phyloP scores from a whole-genome alignment of 176 grass and related monocot species.

The Tillandsia fasciculata region DNA sequence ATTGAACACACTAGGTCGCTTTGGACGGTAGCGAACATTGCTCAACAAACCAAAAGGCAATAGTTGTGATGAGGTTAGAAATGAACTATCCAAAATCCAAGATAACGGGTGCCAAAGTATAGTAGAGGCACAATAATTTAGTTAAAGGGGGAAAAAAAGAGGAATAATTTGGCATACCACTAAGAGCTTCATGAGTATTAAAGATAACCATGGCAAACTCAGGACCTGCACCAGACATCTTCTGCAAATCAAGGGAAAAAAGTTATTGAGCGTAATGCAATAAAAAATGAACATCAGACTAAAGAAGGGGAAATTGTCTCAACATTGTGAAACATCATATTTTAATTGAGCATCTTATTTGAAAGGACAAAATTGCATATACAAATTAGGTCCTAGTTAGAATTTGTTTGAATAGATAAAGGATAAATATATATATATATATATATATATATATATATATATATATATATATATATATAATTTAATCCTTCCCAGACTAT shows the following conservation, averaged over 20 bases:
- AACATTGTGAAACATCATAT: background rate
- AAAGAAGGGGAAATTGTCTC: conserved; percentile 1
- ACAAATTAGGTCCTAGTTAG: no score
- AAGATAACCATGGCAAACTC: conserved; percentile 83
- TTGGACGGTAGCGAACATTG: background rate
- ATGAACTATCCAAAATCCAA: background rate
- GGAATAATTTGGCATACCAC: conserved; percentile 30
- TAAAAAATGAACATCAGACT: conserved; percentile 16
- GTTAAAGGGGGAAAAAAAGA: conserved; percentile 8
- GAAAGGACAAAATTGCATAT: no score
- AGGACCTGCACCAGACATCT: conserved; percentile 34
- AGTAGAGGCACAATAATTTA: conserved; percentile 1
- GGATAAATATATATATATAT: no score
- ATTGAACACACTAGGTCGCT: background rate
- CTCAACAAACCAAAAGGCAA: background rate
- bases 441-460: no score
- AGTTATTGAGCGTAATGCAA: background rate
- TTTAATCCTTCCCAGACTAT: no score
- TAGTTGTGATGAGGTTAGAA: background rate
- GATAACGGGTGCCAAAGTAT: background rate
- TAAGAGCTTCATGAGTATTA: conserved; percentile 68
- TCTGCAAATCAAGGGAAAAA: conserved; percentile 31
- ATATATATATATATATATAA: no score
- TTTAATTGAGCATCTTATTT: no score
- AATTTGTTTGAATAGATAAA: no score